A percentile compares a stretch with the other conserved stretches of the same genome.
These are phyloP conservation scores for Fusarium aywerte DNA, from an alignment of 2,329 filamentous ascomycete genomes.

Conservation along the genomic window DNA sequence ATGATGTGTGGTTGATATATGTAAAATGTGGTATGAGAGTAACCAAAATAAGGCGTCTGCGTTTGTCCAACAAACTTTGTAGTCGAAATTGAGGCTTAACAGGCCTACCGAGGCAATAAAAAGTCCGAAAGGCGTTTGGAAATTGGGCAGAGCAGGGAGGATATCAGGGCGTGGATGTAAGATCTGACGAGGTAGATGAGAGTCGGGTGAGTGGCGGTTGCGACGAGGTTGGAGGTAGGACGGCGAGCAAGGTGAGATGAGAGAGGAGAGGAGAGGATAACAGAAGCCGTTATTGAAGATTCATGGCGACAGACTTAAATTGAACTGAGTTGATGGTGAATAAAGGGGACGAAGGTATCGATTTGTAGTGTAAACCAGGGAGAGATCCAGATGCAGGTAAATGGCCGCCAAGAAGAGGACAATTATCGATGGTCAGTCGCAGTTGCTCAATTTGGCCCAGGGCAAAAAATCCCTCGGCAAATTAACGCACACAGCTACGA, in stretches of 20 bases:
- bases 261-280: constrained; percentile 7
- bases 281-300: constrained; percentile 38
- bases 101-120: constrained; percentile 2
- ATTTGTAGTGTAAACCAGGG: constrained; percentile 12
- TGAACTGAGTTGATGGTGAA: constrained; percentile 5
- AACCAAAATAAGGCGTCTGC: constrained; percentile 7
- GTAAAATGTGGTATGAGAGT: constrained; percentile 10
- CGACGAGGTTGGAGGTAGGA: constrained; percentile 22
- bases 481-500: constrained; percentile 15
- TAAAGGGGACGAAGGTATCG: constrained; percentile 19
- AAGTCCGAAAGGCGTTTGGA: constrained; percentile 1
- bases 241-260: constrained; percentile 6
- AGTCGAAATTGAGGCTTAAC: constrained; percentile 21
- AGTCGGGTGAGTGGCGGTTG: constrained; percentile 38
- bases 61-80: constrained; percentile 9
- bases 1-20: constrained; percentile 45
- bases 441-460: constrained; percentile 16
- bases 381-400: constrained; percentile 34
- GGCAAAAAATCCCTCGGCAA: constrained; percentile 29
- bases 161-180: constrained; percentile 25
- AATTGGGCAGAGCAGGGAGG: background rate
- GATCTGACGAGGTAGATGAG: constrained; percentile 26
- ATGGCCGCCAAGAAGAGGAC: constrained; percentile 37
- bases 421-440: constrained; percentile 15
- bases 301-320: constrained; percentile 34